Base-by-base conservation (phyloP, 352 stramenopile genomes). In the Phytophthora megakarya region DNA sequence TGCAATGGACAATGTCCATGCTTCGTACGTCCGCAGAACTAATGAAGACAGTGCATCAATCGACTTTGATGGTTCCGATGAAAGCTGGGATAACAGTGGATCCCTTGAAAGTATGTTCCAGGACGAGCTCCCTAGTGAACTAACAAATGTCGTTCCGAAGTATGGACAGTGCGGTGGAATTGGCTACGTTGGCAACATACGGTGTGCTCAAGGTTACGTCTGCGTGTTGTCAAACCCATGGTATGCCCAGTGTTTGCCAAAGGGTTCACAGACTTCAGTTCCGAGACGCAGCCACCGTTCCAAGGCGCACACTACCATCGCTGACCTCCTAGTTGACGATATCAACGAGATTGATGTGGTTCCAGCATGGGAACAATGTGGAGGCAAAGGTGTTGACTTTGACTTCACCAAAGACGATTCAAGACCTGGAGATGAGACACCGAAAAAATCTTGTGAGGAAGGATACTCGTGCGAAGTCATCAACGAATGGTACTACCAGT, bases 401-500 rank as follows among this genome's bases (percentile, higher is more conserved):
- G 44, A 57, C 23, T 54, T 65, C 28, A 57, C 52, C 13, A 44
- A 30, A 30, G 56, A 64, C 11, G 59, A 59, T 11, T 45, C 55
- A 16, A 39, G 62, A 8, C 9, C 32, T 23, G 50, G 49, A 12
- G 56, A 66, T 11, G 40, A 73, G 32, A 54, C 51, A 1, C 61
- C 65, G 7, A 65, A 61, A 37, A 55, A 69, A 18, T 12, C 11
- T 5, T 81, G 73, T 26, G 43, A 53, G 13, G 43, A 55, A 35
- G 67, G 70, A 10, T 78, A 81, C 37, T 57, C 65, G 18, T 81
- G 67, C 60, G 53, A 74, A 46, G 40, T 77, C 22, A 54, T 78
- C 25, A 78, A 75, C 52, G 56, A 71, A 49, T 78, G 70, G 70
- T 78, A 76, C 67, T 78, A 70, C 48, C 70, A 81, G 40, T 81